These are phyloP conservation scores for Cryphonectria naterciae DNA, from an alignment of 2,329 filamentous ascomycete genomes.

Conservation along the genomic window DNA sequence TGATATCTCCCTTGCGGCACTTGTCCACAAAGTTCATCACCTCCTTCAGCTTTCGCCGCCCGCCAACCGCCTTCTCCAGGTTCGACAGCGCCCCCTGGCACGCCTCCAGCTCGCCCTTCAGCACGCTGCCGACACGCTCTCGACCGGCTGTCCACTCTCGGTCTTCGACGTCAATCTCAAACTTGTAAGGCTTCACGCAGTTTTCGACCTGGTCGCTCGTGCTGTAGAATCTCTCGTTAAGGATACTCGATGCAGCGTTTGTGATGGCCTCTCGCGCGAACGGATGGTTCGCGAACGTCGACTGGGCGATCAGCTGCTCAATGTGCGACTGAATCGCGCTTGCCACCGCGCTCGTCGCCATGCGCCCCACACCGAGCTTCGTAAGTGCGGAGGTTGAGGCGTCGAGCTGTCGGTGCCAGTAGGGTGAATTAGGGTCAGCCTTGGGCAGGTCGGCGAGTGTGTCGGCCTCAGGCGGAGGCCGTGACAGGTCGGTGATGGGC, in stretches of 20 bases:
- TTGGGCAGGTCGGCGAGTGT: constrained; percentile 79
- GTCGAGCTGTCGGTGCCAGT: constrained; percentile 94
- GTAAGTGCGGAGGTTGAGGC: constrained; percentile 88
- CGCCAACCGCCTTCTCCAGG: constrained; percentile 78
- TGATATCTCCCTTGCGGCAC: constrained; percentile 81
- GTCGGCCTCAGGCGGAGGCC: constrained; percentile 69
- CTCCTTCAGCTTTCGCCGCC: constrained; percentile 82
- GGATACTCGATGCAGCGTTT: constrained; percentile 84
- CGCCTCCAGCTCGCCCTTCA: constrained; percentile 86
- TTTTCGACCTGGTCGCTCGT: constrained; percentile 98
- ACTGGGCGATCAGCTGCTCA: constrained; percentile 75
- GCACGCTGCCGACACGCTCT: constrained; percentile 76
- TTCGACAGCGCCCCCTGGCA: constrained; percentile 78
- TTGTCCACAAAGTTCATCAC: constrained; percentile 91
- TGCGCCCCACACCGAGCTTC: constrained; percentile 88
- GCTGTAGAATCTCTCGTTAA: constrained; percentile 94
- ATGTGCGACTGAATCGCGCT: constrained; percentile 85
- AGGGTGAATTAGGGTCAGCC: constrained; percentile 80
- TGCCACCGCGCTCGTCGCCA: constrained; percentile 90
- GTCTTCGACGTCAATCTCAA: constrained; percentile 92
- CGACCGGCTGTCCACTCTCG: constrained; percentile 85
- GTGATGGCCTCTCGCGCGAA: constrained; percentile 92
- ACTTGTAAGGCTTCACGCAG: constrained; percentile 99
- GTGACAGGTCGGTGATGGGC: constrained; percentile 81
- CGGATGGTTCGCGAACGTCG: constrained; percentile 86